Conservation (phyloP, 129 eudicot genomes). For the Heracleum sosnowskyi region DNA sequence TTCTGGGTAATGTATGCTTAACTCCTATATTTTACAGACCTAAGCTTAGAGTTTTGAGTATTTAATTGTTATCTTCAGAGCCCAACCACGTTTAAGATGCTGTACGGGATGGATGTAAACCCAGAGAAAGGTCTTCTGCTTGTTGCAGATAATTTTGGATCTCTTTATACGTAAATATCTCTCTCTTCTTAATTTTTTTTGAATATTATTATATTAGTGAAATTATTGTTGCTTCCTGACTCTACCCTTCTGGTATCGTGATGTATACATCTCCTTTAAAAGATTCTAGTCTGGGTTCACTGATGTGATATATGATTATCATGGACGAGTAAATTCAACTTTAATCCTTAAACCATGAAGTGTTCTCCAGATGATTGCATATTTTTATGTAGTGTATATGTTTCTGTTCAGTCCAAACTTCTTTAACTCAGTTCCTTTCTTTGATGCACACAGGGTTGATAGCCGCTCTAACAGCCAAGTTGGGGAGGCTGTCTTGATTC, state of each 20-base stretch:
- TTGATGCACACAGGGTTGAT: slow-evolving; percentile 47
- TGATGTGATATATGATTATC: not conserved
- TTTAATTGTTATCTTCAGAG: slow-evolving; percentile 40
- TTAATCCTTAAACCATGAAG: not conserved
- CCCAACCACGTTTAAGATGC: slow-evolving; percentile 81
- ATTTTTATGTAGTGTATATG: not conserved
- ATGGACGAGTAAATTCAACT: not conserved
- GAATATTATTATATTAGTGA: not conserved
- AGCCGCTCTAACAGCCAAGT: slow-evolving; percentile 44
- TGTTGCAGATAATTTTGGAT: slow-evolving; percentile 88
- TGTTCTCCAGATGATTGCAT: not conserved
- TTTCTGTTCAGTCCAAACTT: not conserved
- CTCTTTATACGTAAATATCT: slow-evolving; percentile 36
- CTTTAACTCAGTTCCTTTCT: not conserved
- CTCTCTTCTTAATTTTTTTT: not conserved
- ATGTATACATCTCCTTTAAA: not conserved
- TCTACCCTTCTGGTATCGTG: not conserved
- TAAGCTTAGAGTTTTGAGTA: not conserved
- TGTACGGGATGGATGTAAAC: slow-evolving; percentile 85
- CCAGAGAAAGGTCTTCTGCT: slow-evolving; percentile 72
- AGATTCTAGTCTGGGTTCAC: not conserved
- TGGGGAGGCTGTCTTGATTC: slow-evolving; percentile 66
- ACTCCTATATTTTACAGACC: not conserved
- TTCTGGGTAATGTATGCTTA: not conserved
- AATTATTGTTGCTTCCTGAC: not conserved